Evolutionary conservation across 2,329 filamentous ascomycete genomes (phyloP).

Genomic region (Didymella segeticola): DNA sequence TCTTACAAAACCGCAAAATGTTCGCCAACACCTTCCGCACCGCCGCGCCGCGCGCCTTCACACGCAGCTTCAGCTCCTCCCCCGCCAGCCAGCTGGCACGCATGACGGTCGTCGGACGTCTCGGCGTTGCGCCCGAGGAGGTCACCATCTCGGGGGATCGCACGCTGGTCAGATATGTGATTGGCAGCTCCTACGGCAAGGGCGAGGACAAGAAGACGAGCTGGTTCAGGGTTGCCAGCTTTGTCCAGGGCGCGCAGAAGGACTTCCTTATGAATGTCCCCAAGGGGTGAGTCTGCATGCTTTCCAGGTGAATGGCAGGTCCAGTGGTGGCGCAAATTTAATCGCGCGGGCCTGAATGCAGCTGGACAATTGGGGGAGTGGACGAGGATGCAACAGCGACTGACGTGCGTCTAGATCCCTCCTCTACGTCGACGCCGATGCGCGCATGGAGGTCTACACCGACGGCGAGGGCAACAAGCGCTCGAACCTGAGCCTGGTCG

Average conservation of each 20-base stretch:
- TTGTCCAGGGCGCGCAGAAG: conserved; percentile 72
- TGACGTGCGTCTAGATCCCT: conserved; percentile 64
- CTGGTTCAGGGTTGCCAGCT: conserved; percentile 84
- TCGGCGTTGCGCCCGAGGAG: conserved; percentile 80
- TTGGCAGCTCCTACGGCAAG: conserved; percentile 69
- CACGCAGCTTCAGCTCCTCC: conserved; percentile 80
- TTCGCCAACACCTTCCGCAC: conserved; percentile 54
- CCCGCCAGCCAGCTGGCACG: conserved; percentile 70
- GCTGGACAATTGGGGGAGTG: background rate
- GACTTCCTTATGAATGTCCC: conserved; percentile 75
- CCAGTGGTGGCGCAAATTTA: background rate
- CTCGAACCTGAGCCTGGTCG: conserved; percentile 71
- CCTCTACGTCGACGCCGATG: conserved; percentile 85
- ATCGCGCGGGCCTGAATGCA: background rate
- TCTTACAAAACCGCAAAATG: conserved; percentile 26
- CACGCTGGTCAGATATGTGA: conserved; percentile 77
- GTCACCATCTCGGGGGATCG: conserved; percentile 75
- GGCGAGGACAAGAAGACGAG: conserved; percentile 76
- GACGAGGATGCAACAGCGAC: background rate
- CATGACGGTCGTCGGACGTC: conserved; percentile 85
- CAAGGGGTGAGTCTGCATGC: conserved; percentile 74
- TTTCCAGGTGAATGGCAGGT: no score
- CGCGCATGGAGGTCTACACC: conserved; percentile 67
- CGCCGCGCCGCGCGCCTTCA: conserved; percentile 58
- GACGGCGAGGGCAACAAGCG: conserved; percentile 72